Conservation (phyloP, 129 eudicot genomes). For the Helianthus tuberosus region DNA sequence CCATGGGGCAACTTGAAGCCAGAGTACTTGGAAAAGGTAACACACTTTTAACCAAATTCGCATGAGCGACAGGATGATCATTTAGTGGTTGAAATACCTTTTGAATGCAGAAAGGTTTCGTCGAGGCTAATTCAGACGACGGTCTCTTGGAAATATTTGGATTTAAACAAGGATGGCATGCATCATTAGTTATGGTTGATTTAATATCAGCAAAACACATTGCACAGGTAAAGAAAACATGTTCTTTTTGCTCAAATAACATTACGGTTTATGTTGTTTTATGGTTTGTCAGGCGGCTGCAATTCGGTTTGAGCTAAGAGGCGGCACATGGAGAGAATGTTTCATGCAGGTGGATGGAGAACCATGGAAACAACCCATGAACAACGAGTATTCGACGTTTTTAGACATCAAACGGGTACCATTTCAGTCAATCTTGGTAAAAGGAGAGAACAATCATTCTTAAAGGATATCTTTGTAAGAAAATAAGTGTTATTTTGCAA, state of each 20-base stretch:
- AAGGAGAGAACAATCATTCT: conserved; percentile 44
- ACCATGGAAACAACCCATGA: conserved; percentile 91
- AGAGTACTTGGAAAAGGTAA: conserved; percentile 83
- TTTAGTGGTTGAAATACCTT: background rate
- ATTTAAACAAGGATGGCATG: conserved; percentile 99
- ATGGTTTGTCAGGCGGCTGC: conserved; percentile 56
- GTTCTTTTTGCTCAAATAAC: background rate
- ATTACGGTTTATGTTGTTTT: conserved; percentile 4
- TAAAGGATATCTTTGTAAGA: conserved; percentile 5
- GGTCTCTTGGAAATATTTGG: conserved; percentile 90
- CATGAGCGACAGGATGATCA: background rate
- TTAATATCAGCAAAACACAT: conserved; percentile 91
- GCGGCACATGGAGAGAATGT: conserved; percentile 79
- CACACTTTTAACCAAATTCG: background rate
- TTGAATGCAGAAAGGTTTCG: conserved; percentile 80
- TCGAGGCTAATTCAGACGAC: conserved; percentile 85
- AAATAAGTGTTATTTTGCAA: conserved; percentile 1
- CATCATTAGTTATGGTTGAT: conserved; percentile 94
- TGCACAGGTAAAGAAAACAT: conserved; percentile 65
- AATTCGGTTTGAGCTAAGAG: conserved; percentile 78
- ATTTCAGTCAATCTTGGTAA: conserved; percentile 64
- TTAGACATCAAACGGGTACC: conserved; percentile 72
- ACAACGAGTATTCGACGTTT: conserved; percentile 66
- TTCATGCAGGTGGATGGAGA: conserved; percentile 91
- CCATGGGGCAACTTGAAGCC: conserved; percentile 92